Percentiles rank a stretch among this genome's conserved stretches.
phyloP scores from a whole-genome alignment of 1,284 basidiomycete species.

The Rhodotorula sp. region DNA sequence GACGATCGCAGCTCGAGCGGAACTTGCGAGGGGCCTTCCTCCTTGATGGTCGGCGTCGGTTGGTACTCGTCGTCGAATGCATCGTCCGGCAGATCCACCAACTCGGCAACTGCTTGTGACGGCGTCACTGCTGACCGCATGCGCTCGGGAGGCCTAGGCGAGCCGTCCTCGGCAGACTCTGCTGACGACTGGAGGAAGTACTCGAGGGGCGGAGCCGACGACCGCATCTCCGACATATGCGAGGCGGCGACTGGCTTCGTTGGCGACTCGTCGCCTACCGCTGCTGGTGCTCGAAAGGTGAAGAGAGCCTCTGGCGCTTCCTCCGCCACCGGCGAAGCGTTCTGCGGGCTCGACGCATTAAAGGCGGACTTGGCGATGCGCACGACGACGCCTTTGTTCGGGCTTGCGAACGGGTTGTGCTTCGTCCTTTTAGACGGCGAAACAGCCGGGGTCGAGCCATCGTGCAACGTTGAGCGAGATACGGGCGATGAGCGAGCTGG shows the following conservation, averaged over 20 bases:
- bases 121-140: not conserved
- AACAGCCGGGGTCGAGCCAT: not conserved
- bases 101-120: conserved; percentile 17
- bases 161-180: not conserved
- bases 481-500: not conserved
- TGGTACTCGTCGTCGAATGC: conserved; percentile 28
- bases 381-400: conserved; percentile 20
- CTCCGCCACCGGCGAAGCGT: not conserved
- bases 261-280: too few species aligned
- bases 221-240: not conserved
- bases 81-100: conserved; percentile 16
- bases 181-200: not conserved
- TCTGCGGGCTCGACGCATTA: not conserved
- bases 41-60: conserved; percentile 34
- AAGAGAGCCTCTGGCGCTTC: conserved; percentile 1
- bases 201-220: conserved; percentile 12
- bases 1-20: conserved; percentile 4
- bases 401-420: conserved; percentile 31
- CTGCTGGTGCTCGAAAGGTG: not conserved
- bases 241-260: not conserved
- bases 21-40: conserved; percentile 7
- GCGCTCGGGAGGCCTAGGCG: not conserved
- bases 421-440: not conserved
- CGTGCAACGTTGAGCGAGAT: not conserved
- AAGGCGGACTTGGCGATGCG: conserved; percentile 10